phyloP scores from a whole-genome alignment of 1,284 basidiomycete species.

The Trichosporon asahii region DNA sequence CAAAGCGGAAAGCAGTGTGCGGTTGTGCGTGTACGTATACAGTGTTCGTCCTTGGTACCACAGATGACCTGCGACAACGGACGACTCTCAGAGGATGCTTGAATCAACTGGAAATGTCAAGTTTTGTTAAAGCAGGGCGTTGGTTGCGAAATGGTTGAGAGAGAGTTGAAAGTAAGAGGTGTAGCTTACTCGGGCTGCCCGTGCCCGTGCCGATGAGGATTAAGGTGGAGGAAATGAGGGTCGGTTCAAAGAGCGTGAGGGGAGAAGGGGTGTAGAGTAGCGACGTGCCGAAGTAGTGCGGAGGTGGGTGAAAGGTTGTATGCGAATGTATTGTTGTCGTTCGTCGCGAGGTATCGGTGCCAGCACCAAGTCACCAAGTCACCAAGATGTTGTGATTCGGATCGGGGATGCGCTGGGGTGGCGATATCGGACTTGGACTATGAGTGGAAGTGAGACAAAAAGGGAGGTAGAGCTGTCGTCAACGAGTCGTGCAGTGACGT shows the following conservation, averaged over 20 bases:
- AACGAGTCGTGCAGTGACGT: background rate
- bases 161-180: background rate
- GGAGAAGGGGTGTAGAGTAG: background rate
- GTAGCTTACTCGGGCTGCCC: background rate
- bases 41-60: background rate
- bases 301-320: background rate
- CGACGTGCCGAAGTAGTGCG: too few relatives aligned
- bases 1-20: background rate
- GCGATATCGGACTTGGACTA: background rate
- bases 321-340: background rate
- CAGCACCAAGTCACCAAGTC: background rate
- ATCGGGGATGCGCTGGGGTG: background rate
- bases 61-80: background rate
- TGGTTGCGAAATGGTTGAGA: background rate
- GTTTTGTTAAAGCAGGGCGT: background rate
- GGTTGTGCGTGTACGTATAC: background rate
- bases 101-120: background rate
- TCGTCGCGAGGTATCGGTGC: background rate
- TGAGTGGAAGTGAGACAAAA: background rate
- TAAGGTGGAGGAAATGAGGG: background rate
- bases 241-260: conserved; percentile 4
- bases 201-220: background rate
- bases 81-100: background rate
- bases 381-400: background rate
- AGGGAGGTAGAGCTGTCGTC: background rate